Evolutionary conservation across 2,329 filamentous ascomycete genomes (phyloP).

Genomic region (Aspergillus unguis): DNA sequence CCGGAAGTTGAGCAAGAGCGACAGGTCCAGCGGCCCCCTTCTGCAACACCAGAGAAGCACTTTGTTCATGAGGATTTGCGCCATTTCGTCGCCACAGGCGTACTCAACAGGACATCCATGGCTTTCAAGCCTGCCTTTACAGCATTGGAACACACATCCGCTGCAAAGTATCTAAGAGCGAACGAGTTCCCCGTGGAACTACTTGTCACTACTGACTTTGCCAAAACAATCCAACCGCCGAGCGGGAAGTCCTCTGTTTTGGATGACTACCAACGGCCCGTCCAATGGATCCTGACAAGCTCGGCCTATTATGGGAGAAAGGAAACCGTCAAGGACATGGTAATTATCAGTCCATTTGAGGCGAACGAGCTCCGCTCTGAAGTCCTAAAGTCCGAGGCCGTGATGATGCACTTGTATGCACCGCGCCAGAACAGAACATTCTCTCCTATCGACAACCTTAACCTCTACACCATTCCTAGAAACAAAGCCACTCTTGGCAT

Average conservation of each 20-base stretch:
- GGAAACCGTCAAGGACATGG: slow-evolving; percentile 26
- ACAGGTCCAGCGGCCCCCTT: slow-evolving; percentile 50
- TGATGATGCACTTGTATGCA: slow-evolving; percentile 53
- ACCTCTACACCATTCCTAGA: slow-evolving; percentile 43
- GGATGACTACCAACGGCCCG: slow-evolving; percentile 52
- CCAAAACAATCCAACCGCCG: slow-evolving; percentile 40
- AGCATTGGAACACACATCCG: slow-evolving; percentile 42
- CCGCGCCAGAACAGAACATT: slow-evolving; percentile 43
- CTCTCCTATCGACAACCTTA: slow-evolving; percentile 46
- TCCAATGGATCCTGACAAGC: slow-evolving; percentile 53
- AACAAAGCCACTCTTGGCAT: slow-evolving; percentile 12
- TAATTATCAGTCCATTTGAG: slow-evolving; percentile 62
- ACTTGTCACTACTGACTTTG: slow-evolving; percentile 53
- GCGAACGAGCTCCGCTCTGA: slow-evolving; percentile 50
- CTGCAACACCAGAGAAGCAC: slow-evolving; percentile 42
- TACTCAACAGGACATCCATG: slow-evolving; percentile 19
- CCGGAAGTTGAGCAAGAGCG: slow-evolving; percentile 62
- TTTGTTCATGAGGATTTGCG: slow-evolving; percentile 44
- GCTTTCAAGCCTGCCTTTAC: slow-evolving; percentile 49
- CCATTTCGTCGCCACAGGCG: slow-evolving; percentile 41
- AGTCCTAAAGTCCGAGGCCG: slow-evolving; percentile 33
- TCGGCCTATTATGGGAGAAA: neutral
- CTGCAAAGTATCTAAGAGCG: slow-evolving; percentile 33
- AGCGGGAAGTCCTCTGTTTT: slow-evolving; percentile 11
- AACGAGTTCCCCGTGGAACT: slow-evolving; percentile 40